These are phyloP conservation scores for Talaromyces sp. DNA, from an alignment of 2,329 filamentous ascomycete species.

Conservation along the genomic window DNA sequence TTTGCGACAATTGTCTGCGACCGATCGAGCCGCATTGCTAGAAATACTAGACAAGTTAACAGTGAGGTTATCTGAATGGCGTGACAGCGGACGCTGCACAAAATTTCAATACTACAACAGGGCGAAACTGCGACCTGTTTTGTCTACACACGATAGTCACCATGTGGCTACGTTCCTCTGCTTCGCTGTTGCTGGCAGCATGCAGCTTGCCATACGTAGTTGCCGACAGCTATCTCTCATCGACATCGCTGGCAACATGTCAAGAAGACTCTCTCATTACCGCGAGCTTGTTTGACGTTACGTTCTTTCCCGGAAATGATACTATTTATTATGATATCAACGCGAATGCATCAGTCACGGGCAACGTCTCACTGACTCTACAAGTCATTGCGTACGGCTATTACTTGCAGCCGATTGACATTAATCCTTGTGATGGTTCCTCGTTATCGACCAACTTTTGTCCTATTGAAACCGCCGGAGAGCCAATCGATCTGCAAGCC, in stretches of 20 bases:
- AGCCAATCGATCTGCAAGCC: conserved; percentile 10
- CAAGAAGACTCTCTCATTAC: conserved; percentile 19
- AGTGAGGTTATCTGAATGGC: neutral
- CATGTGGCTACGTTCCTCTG: conserved; percentile 8
- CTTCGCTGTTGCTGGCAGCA: conserved; percentile 9
- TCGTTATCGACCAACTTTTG: conserved; percentile 18
- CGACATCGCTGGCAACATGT: conserved; percentile 17
- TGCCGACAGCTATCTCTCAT: conserved; percentile 14
- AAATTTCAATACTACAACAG: neutral
- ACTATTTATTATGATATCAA: conserved; percentile 18
- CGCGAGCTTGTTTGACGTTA: conserved; percentile 19
- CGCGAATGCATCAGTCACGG: conserved; percentile 18
- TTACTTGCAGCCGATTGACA: conserved; percentile 11
- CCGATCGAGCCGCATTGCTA: neutral
- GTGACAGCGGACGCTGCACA: neutral
- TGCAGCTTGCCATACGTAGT: conserved; percentile 4
- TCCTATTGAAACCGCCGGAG: conserved; percentile 18
- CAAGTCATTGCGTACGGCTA: conserved; percentile 20
- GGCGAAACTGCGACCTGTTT: neutral
- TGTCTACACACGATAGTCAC: neutral
- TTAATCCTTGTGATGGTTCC: conserved; percentile 17
- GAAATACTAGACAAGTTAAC: neutral
- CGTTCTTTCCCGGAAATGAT: conserved; percentile 15
- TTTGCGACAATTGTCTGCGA: neutral
- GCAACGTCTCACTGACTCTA: conserved; percentile 16